Conservation (phyloP, 176 grass and related monocot genomes). For the Themeda triandra region DNA sequence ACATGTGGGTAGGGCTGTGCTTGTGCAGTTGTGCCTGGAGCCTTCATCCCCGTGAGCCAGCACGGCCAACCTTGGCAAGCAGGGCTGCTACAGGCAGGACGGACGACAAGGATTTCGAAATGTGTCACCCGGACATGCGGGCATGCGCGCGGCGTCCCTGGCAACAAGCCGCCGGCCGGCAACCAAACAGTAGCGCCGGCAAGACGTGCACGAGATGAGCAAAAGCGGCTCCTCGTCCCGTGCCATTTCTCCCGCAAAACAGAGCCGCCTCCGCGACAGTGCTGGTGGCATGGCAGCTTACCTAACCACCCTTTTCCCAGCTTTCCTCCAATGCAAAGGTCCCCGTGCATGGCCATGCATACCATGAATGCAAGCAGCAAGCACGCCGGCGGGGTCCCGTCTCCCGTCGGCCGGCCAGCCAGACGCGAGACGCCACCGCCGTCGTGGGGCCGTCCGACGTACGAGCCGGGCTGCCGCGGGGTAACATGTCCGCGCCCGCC, state of each 20-base stretch:
- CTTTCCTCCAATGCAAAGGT: neutral
- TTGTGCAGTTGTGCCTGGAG: neutral
- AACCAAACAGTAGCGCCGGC: neutral
- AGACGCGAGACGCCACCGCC: constrained; percentile 1
- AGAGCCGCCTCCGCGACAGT: neutral
- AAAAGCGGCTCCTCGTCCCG: constrained; percentile 16
- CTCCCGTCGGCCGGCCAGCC: neutral
- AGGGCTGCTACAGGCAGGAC: neutral
- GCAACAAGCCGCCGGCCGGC: neutral
- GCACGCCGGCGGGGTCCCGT: constrained; percentile 3
- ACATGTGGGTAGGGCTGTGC: neutral
- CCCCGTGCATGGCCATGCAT: neutral
- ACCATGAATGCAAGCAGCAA: neutral
- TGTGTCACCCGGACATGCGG: neutral
- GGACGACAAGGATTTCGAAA: constrained; percentile 8
- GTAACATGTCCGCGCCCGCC: neutral
- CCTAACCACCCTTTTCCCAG: neutral
- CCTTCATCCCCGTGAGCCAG: neutral
- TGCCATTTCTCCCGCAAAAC: neutral
- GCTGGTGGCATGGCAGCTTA: neutral
- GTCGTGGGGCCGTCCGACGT: neutral
- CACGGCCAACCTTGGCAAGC: neutral
- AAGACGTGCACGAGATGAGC: neutral
- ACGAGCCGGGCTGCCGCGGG: neutral
- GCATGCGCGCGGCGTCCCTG: neutral